phyloP scores from a whole-genome alignment of 108 stramenopile genomes.

The Cyclotella kingstonii region DNA sequence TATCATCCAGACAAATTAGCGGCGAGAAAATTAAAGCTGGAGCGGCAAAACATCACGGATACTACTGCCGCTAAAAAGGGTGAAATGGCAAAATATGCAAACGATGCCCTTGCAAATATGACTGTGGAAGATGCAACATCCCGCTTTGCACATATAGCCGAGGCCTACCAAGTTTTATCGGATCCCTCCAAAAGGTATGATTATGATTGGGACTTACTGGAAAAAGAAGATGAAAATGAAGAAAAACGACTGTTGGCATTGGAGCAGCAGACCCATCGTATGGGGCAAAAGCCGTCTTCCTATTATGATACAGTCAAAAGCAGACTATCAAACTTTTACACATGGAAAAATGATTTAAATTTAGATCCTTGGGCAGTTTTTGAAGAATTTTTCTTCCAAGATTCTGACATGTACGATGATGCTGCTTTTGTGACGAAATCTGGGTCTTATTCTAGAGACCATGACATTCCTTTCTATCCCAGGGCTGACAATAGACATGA shows the following conservation, averaged over 20 bases:
- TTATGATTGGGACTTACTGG: conserved; percentile 66
- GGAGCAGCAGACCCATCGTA: conserved; percentile 12
- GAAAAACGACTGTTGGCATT: conserved; percentile 20
- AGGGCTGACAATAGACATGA: conserved; percentile 10
- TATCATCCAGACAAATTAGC: conserved; percentile 74
- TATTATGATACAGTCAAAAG: conserved; percentile 39
- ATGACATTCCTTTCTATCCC: conserved; percentile 5
- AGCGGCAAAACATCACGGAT: conserved; percentile 7
- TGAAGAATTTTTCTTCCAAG: conserved; percentile 72
- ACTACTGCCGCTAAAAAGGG: background rate
- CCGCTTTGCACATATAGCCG: conserved; percentile 67
- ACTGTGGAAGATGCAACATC: conserved; percentile 57
- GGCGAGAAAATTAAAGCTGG: conserved; percentile 22
- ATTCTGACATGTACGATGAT: conserved; percentile 13
- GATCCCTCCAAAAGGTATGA: conserved; percentile 47
- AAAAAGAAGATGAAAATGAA: conserved; percentile 46
- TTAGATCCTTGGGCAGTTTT: conserved; percentile 66
- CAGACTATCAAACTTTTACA: conserved; percentile 32
- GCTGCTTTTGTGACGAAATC: background rate
- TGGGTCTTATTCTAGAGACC: conserved; percentile 8
- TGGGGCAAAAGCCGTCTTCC: conserved; percentile 15
- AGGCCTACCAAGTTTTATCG: conserved; percentile 67
- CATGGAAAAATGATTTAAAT: conserved; percentile 46
- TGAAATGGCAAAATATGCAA: background rate
- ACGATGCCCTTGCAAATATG: conserved; percentile 27